Base-by-base conservation (phyloP, 2,329 filamentous ascomycete genomes). In the Phialemonium atrogriseum region DNA sequence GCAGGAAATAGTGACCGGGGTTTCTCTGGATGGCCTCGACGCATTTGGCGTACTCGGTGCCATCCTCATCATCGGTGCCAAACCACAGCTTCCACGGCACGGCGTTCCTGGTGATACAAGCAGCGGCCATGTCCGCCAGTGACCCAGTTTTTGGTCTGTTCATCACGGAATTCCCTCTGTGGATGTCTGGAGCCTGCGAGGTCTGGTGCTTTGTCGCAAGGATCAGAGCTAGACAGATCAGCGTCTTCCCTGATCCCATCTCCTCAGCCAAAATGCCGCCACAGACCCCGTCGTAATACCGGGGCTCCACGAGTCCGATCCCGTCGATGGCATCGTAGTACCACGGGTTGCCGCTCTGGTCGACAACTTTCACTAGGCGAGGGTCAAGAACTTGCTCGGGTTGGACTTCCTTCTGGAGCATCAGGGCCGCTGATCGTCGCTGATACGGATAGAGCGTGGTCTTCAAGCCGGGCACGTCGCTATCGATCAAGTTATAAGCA, bases 241-340 rank as follows among this genome's bases (percentile, higher is more conserved):
- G 58, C 0, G 89, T 95, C 60, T 95, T 96, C 0, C 89, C 88
- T 0, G 72, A 60, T 5, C 80, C 81, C 83, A 88, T 88, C 41
- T 84, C 80, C 49, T 91, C 84, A 0, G 83, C 82, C 10, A 87
- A 59, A 10, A 89, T 81, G 3, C 87, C 89, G 20, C 88, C 87
- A 36, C 70, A 68, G 5, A 79, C 71, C 16, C 76, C 70, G 26
- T 91, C 85, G 44, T 89, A 94, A 36, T 73, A 72, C 3, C 71
- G 68, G 9, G 83, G 78, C n/a, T 81, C 72, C 21, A 65, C 64
- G 0, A 84, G 51, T 28, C 86, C 69, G 0, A 64, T 62, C 0
- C 75, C 73, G 11, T 74, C 69, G 26, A 79, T 70, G 5, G 71
- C 62, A 39, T 88, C 80, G 42, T 80, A 80, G 49, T 83, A 94